Evolutionary conservation across 1,284 basidiomycete genomes (phyloP).

Genomic region (Cutaneotrichosporon cutaneum): DNA sequence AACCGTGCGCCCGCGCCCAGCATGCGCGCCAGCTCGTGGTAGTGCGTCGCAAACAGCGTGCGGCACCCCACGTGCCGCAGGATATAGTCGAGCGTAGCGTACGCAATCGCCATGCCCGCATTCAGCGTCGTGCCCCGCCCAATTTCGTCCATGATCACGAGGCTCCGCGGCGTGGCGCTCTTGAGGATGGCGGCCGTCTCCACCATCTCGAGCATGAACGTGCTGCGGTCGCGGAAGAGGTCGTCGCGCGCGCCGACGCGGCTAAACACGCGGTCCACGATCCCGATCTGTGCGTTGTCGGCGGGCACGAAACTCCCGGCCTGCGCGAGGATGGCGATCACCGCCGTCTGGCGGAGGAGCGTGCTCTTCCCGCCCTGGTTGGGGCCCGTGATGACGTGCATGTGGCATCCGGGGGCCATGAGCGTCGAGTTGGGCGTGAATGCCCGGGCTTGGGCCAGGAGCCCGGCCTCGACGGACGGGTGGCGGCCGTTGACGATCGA

Average conservation of each 20-base stretch:
- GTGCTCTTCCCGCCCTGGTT: slow-evolving; percentile 97
- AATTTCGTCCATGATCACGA: slow-evolving; percentile 95
- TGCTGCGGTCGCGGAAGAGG: slow-evolving; percentile 84
- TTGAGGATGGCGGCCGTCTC: slow-evolving; percentile 61
- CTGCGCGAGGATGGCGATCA: slow-evolving; percentile 89
- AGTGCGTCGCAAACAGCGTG: slow-evolving; percentile 93
- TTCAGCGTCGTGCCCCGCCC: slow-evolving; percentile 89
- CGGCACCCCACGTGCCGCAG: slow-evolving; percentile 71
- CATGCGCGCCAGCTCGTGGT: slow-evolving; percentile 88
- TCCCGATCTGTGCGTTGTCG: slow-evolving; percentile 69
- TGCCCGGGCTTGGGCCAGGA: slow-evolving; percentile 68
- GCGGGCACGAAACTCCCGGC: slow-evolving; percentile 92
- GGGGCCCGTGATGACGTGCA: slow-evolving; percentile 86
- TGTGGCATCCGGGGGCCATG: slow-evolving; percentile 61
- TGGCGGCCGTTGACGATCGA: slow-evolving; percentile 78
- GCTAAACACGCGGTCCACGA: slow-evolving; percentile 89
- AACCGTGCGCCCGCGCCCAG: slow-evolving; percentile 58
- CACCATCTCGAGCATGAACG: slow-evolving; percentile 65
- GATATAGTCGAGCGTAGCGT: slow-evolving; percentile 82
- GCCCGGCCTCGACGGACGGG: slow-evolving; percentile 86
- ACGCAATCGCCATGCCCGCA: slow-evolving; percentile 91
- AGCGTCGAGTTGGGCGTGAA: slow-evolving; percentile 80
- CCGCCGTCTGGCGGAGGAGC: slow-evolving; percentile 82
- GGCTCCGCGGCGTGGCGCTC: slow-evolving; percentile 73
- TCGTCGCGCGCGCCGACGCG: slow-evolving; percentile 96